phyloP scores from a whole-genome alignment of 257 asterid species.

The Solanum chilense region DNA sequence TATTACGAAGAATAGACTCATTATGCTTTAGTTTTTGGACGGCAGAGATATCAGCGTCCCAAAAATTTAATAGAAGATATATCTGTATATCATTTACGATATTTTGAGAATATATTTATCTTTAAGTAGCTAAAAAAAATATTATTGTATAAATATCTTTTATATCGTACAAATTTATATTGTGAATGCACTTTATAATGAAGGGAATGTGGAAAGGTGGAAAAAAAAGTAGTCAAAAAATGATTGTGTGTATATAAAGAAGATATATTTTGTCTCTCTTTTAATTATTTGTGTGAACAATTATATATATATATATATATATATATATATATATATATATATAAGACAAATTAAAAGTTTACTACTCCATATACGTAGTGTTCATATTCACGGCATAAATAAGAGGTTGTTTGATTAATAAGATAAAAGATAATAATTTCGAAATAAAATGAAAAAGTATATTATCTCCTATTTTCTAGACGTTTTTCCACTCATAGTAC shows the following conservation, averaged over 20 bases:
- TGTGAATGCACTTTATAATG: neutral
- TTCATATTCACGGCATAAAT: neutral
- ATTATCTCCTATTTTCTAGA: neutral
- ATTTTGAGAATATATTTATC: too few species aligned
- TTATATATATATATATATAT: too few species aligned
- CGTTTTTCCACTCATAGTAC: neutral
- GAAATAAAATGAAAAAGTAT: neutral
- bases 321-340: too few species aligned
- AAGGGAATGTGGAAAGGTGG: neutral
- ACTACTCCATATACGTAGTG: neutral
- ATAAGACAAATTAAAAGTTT: neutral
- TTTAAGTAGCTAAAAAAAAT: neutral
- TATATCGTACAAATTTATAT: neutral
- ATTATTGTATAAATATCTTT: neutral
- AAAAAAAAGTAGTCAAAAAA: neutral
- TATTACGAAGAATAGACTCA: fast-evolving
- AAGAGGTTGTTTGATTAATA: neutral
- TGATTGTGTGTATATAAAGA: neutral
- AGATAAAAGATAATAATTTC: neutral
- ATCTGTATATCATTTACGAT: too few species aligned
- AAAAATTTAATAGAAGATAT: too few species aligned
- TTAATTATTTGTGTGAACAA: too few species aligned
- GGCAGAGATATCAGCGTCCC: fast-evolving
- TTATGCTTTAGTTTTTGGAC: too few species aligned
- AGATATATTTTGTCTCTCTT: too few species aligned